Conservation (phyloP, 352 stramenopile genomes). For the Phytophthora citrophthora region DNA sequence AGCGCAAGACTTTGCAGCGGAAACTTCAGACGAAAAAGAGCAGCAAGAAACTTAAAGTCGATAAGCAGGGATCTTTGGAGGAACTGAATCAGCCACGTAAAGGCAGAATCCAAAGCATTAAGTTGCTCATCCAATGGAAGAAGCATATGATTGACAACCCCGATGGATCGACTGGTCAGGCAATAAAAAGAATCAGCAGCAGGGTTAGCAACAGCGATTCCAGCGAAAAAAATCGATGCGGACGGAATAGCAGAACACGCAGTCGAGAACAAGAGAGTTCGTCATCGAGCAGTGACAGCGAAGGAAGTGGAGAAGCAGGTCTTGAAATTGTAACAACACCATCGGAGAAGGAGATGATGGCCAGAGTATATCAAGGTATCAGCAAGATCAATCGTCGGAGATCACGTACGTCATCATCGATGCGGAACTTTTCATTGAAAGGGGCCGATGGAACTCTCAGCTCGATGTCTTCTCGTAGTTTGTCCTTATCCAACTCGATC, state of each 20-base stretch:
- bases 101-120: conserved; percentile 64
- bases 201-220: conserved; percentile 24
- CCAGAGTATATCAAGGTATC: conserved; percentile 71
- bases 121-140: conserved; percentile 77
- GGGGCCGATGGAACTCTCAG: conserved; percentile 39
- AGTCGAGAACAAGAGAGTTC: conserved; percentile 25
- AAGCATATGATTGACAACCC: conserved; percentile 42
- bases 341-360: conserved; percentile 74
- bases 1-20: conserved; percentile 57
- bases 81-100: conserved; percentile 39
- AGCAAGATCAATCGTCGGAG: conserved; percentile 76
- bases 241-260: conserved; percentile 24
- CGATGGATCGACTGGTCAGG: conserved; percentile 10
- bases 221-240: conserved; percentile 27
- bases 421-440: conserved; percentile 58
- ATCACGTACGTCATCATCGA: conserved; percentile 65
- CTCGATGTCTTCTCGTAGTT: conserved; percentile 47
- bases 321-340: conserved; percentile 74
- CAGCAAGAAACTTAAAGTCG: conserved; percentile 37
- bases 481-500: conserved; percentile 69
- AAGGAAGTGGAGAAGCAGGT: conserved; percentile 41
- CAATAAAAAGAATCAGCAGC: conserved; percentile 30
- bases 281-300: conserved; percentile 33
- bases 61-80: conserved; percentile 31
- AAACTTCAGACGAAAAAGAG: conserved; percentile 51